Percentiles rank a stretch among this genome's conserved stretches.
Conservation (phyloP, 1,139 yeast species). For the Taphrina deformans region DNA sequence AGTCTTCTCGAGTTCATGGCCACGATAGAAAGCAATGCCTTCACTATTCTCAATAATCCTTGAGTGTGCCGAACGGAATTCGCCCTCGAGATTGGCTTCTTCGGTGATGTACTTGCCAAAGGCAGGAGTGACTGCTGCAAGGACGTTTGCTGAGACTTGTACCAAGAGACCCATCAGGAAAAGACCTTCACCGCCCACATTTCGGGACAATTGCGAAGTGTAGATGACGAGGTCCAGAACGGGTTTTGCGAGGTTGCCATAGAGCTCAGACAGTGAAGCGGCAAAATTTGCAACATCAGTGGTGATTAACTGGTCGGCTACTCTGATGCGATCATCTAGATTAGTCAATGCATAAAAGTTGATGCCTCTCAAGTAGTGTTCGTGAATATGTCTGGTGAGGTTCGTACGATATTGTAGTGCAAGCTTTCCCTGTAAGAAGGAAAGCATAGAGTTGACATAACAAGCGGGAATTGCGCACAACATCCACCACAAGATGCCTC, state of each 20-base stretch:
- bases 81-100: constrained; percentile 80
- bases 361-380: constrained; percentile 62
- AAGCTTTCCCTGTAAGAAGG: constrained; percentile 68
- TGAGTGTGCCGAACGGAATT: constrained; percentile 78
- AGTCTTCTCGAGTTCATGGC: constrained; percentile 77
- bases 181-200: constrained; percentile 83
- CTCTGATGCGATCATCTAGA: constrained; percentile 60
- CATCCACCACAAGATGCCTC: constrained; percentile 75
- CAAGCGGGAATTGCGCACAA: constrained; percentile 84
- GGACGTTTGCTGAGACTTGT: constrained; percentile 71
- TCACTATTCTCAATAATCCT: constrained; percentile 76
- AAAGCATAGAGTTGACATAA: constrained; percentile 68
- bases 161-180: constrained; percentile 77
- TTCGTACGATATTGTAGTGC: constrained; percentile 66
- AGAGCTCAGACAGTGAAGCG: constrained; percentile 67
- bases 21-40: constrained; percentile 82
- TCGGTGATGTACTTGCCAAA: constrained; percentile 79
- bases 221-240: constrained; percentile 76
- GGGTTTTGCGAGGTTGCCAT: constrained; percentile 87
- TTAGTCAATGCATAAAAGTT: constrained; percentile 60
- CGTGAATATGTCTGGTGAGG: constrained; percentile 64
- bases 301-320: constrained; percentile 70
- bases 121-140: constrained; percentile 81
- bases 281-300: constrained; percentile 78
- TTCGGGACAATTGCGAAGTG: constrained; percentile 72